phyloP scores from a whole-genome alignment of 1,139 yeast species.

The Debaryomyces psychrophilus region DNA sequence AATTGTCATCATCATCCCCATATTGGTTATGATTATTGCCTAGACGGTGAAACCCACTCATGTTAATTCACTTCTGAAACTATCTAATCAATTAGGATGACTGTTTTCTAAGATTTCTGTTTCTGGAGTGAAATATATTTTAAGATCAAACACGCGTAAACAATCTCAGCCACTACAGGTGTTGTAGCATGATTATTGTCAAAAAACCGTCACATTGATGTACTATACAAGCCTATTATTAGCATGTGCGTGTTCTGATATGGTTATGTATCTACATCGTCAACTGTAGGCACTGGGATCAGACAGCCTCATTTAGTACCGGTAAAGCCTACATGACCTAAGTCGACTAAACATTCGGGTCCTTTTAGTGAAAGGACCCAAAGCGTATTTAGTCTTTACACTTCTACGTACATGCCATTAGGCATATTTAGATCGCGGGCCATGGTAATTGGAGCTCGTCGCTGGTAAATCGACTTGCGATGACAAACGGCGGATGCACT shows the following conservation, averaged over 20 bases:
- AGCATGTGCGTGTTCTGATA: background rate
- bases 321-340: no score
- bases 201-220: background rate
- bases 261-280: background rate
- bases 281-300: background rate
- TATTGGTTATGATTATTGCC: conserved; percentile 5
- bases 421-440: background rate
- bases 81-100: background rate
- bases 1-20: conserved; percentile 12
- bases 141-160: conserved; percentile 6
- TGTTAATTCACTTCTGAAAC: conserved; percentile 7
- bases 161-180: conserved; percentile 8
- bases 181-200: conserved; percentile 2
- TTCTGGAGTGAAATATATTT: conserved; percentile 2
- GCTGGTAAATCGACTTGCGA: background rate
- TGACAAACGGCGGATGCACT: background rate
- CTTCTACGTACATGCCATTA: background rate
- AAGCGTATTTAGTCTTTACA: no score
- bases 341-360: no score
- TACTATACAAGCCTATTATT: background rate
- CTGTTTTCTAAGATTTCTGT: background rate
- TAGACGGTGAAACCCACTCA: conserved; percentile 7
- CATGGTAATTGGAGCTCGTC: background rate
- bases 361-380: no score
- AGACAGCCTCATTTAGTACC: no score